These are phyloP conservation scores for Usnea hakonensis DNA, from an alignment of 495 filamentous ascomycete genomes.

Conservation along the genomic window DNA sequence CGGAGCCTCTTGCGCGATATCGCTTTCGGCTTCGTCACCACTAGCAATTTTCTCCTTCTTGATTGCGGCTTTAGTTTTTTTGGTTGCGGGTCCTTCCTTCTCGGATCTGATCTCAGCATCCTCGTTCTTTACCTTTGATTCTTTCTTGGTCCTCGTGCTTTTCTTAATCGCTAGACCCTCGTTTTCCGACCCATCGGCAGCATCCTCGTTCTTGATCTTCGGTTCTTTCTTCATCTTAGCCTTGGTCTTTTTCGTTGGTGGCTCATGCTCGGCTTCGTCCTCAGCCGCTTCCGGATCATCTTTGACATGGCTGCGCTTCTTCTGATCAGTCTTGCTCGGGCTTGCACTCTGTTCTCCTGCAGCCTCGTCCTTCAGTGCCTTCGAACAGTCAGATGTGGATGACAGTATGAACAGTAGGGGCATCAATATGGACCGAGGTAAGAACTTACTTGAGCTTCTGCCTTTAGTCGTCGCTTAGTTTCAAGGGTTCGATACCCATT, in stretches of 20 bases:
- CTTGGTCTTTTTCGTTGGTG: slow-evolving; percentile 27
- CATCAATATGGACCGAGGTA: background rate
- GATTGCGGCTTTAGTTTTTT: slow-evolving; percentile 27
- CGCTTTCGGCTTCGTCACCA: slow-evolving; percentile 15
- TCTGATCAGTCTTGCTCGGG: slow-evolving; percentile 27
- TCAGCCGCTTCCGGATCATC: slow-evolving; percentile 27
- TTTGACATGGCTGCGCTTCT: slow-evolving; percentile 40
- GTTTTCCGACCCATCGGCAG: slow-evolving; percentile 17
- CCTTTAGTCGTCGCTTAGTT: slow-evolving; percentile 38
- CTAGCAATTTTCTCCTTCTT: slow-evolving; percentile 27
- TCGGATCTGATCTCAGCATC: background rate
- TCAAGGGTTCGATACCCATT: slow-evolving; percentile 48
- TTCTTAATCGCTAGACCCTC: slow-evolving; percentile 14
- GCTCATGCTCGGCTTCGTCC: slow-evolving; percentile 22
- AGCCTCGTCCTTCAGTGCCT: slow-evolving; percentile 28
- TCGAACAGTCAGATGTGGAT: background rate
- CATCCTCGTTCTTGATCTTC: slow-evolving; percentile 23
- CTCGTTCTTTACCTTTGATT: background rate
- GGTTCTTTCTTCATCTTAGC: slow-evolving; percentile 25
- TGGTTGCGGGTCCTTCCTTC: slow-evolving; percentile 18
- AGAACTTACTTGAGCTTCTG: slow-evolving; percentile 21
- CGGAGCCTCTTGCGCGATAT: slow-evolving; percentile 21
- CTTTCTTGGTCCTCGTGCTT: slow-evolving; percentile 4
- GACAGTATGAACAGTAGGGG: background rate
- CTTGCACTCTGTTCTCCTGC: slow-evolving; percentile 22